Evolutionary conservation across 148 eudicot genomes (phyloP), one percentile per base, ranked within the genome.

Genomic region (Vaccinium vitisidaea): DNA sequence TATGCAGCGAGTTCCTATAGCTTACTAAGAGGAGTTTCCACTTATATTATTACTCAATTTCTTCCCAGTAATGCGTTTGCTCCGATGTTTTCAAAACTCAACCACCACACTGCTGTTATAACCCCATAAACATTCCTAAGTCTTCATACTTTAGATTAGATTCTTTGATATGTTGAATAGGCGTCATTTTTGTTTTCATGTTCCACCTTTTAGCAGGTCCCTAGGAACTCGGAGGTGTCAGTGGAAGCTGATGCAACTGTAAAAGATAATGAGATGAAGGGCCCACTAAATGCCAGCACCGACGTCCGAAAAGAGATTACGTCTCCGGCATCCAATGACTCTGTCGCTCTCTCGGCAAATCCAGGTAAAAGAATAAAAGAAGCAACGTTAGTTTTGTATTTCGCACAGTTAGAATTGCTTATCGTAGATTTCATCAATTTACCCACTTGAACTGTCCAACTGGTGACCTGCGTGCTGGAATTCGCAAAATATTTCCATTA

Each of bases 321-420:
- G 46, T 80, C 86, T 77, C 53, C 81, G 11, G 52, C 84, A n/a
- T 70, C 75, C 75, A 79, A 83, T 27, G 87, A 36, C 49, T 39
- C 52, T 82, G 80, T 58, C 46, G 81, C 69, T 52, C 63, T 84
- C 25, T 86, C 75, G 73, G 78, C 80, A 82, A 83, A 56, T 77
- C 83, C 86, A 84, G 90, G 92, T 89, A 78, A 74, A 76, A 74
- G 76, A 15, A 50, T 21, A 52, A 32, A 25, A 19, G 65, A 65
- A 78, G 11, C 48, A 36, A 36, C 7, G 27, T 43, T 61, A 5
- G 25, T 49, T 67, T 70, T 15, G 23, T 76, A 58, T 80, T 65
- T 5, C 70, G 15, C 8, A 2, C 69, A 7, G 32, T 80, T 58
- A 36, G 80, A 76, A 76, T 76, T 76, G 16, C 56, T 27, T 69